A percentile compares a stretch with the other conserved stretches of the same genome.
Conservation (phyloP, 495 filamentous ascomycete species). For the Geopyxis carbonaria region DNA sequence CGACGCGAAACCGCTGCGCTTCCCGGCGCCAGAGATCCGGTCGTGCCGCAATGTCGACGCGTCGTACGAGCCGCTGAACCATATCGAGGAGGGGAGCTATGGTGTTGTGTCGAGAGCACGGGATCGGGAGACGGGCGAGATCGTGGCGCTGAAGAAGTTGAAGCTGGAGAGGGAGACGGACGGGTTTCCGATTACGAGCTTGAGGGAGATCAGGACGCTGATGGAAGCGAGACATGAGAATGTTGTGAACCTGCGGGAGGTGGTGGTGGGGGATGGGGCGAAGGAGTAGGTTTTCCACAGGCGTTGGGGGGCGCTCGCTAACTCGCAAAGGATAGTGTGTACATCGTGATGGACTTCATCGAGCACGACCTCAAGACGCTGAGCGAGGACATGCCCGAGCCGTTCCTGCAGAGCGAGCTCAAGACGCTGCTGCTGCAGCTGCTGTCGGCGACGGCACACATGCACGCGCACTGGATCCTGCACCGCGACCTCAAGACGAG, state of each 20-base stretch:
- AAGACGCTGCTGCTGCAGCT: slow-evolving; percentile 83
- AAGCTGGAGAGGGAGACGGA: slow-evolving; percentile 73
- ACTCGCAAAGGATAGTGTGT: slow-evolving; percentile 43
- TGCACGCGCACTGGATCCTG: slow-evolving; percentile 83
- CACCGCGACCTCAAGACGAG: slow-evolving; percentile 95
- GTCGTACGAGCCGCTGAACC: slow-evolving; percentile 84
- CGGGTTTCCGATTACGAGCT: slow-evolving; percentile 80
- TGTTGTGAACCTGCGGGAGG: slow-evolving; percentile 63
- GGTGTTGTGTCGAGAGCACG: slow-evolving; percentile 80
- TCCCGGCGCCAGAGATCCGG: slow-evolving; percentile 50
- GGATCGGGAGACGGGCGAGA: slow-evolving; percentile 60
- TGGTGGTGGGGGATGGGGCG: slow-evolving; percentile 67
- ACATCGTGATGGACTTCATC: slow-evolving; percentile 93
- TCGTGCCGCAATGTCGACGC: slow-evolving; percentile 60
- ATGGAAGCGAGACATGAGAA: slow-evolving; percentile 48
- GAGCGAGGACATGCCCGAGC: slow-evolving; percentile 82
- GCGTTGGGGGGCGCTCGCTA: not conserved
- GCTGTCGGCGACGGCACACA: slow-evolving; percentile 60
- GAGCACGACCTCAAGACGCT: slow-evolving; percentile 95
- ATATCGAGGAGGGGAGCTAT: slow-evolving; percentile 94
- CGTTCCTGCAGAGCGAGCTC: slow-evolving; percentile 80
- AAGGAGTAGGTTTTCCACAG: slow-evolving; percentile 44
- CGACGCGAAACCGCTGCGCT: slow-evolving; percentile 44
- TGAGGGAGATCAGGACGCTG: slow-evolving; percentile 71
- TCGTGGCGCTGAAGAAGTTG: slow-evolving; percentile 86